Evolutionary conservation across 768 basidiomycete genomes (phyloP).

Genomic region (Infundibulicybe gibba): DNA sequence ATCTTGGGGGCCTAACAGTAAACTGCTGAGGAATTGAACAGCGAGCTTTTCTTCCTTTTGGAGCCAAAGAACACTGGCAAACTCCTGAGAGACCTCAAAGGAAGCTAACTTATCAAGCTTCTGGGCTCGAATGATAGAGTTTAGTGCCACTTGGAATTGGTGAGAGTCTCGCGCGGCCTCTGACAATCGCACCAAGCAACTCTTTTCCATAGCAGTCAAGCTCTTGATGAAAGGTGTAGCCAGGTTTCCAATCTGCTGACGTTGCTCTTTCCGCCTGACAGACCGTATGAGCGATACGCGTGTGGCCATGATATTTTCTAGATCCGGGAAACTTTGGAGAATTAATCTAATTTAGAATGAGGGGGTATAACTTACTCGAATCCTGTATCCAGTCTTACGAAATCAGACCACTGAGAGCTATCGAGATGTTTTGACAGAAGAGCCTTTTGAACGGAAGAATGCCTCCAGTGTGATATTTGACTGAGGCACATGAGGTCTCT

Average conservation of each 20-base stretch:
- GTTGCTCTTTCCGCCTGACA: slow-evolving; percentile 62
- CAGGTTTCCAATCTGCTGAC: slow-evolving; percentile 73
- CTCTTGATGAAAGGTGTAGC: slow-evolving; percentile 45
- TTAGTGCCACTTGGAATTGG: slow-evolving; percentile 80
- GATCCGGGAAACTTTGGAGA: slow-evolving; percentile 58
- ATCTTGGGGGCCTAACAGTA: slow-evolving; percentile 18
- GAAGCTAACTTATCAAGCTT: slow-evolving; percentile 42
- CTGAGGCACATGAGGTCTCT: slow-evolving; percentile 78
- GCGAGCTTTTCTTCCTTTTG: slow-evolving; percentile 84
- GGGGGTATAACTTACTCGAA: slow-evolving; percentile 57
- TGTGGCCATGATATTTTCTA: slow-evolving; percentile 79
- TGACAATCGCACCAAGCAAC: slow-evolving; percentile 69
- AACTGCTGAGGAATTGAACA: slow-evolving; percentile 61
- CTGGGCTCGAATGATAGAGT: slow-evolving; percentile 78
- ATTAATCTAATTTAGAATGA: background rate
- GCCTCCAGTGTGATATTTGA: slow-evolving; percentile 70
- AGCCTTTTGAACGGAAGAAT: slow-evolving; percentile 24
- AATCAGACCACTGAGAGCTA: slow-evolving; percentile 31
- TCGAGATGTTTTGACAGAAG: slow-evolving; percentile 29
- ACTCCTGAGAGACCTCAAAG: slow-evolving; percentile 69
- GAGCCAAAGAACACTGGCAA: slow-evolving; percentile 86
- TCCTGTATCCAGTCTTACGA: slow-evolving; percentile 44
- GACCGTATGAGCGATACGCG: slow-evolving; percentile 81
- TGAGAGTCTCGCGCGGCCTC: slow-evolving; percentile 64
- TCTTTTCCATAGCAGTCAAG: slow-evolving; percentile 60